Evolutionary conservation across 345 rosid genomes (phyloP), one percentile per base, ranked within the genome.

Genomic region (Murraya koenigii): DNA sequence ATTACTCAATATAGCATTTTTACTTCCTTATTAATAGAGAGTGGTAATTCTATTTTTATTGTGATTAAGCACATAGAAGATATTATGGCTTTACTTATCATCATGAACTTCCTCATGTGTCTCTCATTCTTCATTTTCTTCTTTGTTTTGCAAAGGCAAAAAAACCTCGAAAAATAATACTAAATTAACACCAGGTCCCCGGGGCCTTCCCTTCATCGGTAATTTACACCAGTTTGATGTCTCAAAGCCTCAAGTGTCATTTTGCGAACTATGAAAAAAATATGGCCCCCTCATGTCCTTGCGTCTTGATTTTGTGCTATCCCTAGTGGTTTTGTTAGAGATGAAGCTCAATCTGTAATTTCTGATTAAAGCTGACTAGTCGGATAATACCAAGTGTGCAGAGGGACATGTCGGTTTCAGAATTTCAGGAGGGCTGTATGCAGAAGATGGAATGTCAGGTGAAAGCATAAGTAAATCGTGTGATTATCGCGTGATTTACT

Each of bases 251-350:
- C 90, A 84, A 71, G 63, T 7, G 4, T 64, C 72, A 64, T 68
- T 92, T 25, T 76, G 86, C 82, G 71, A 77, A 2, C 87, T 92
- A 8, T 90, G 92, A 4, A 73, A 80, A 39, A 83, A 80, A 66
- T 82, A 85, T 69, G 93, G 91, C 62, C 83, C 92, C 15, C 81
- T 92, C 15, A 74, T 90, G 86, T 82, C 80, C 33, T 26, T 89
- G 33, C 72, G 77, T 19, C 80, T 89, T 8, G 94, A 90, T 10
- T 65, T 6, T 13, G 72, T 70, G 39, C 81, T 87, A 30, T 38
- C 82, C 8, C 17, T 89, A 0, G 67, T 90, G 26, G 78, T 89
- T 69, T 89, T n/a, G n/a, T n/a, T n/a, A n/a, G n/a, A n/a, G n/a
- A n/a, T n/a, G n/a, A n/a, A n/a, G n/a, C n/a, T n/a, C n/a, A n/a